phyloP scores from a whole-genome alignment of 345 rosid species.

The Ceriops zippeliana region DNA sequence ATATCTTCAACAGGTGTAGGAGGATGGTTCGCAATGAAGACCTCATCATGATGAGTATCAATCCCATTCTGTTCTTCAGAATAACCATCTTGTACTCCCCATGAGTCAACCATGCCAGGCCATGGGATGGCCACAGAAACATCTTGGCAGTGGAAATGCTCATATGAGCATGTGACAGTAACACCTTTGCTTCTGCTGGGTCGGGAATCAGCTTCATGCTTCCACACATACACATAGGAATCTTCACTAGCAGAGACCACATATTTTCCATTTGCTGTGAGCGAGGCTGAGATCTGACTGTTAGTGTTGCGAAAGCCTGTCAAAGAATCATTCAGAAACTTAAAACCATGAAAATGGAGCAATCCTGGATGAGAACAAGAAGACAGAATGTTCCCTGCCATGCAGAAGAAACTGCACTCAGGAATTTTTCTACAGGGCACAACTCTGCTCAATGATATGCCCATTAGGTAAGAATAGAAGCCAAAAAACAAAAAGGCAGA shows the following conservation, averaged over 20 bases:
- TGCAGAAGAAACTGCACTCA: neutral
- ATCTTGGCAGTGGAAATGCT: slow-evolving; percentile 88
- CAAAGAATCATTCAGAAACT: slow-evolving; percentile 22
- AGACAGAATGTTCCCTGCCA: too few relatives aligned
- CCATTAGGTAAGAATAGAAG: too few relatives aligned
- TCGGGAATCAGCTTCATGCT: slow-evolving; percentile 75
- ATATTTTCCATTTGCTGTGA: slow-evolving; percentile 75
- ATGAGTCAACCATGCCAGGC: slow-evolving; percentile 68
- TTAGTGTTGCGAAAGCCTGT: slow-evolving; percentile 86
- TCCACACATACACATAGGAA: slow-evolving; percentile 92
- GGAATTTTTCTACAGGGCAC: neutral
- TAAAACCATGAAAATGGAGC: slow-evolving; percentile 8
- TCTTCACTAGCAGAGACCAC: slow-evolving; percentile 94
- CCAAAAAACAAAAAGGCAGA: too few relatives aligned
- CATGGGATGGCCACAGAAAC: slow-evolving; percentile 83
- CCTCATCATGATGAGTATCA: slow-evolving; percentile 45
- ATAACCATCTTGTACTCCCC: slow-evolving; percentile 40
- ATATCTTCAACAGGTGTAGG: slow-evolving; percentile 69
- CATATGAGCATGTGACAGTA: slow-evolving; percentile 60
- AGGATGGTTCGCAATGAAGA: slow-evolving; percentile 68
- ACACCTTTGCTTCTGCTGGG: slow-evolving; percentile 67
- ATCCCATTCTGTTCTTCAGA: slow-evolving; percentile 41
- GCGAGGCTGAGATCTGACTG: slow-evolving; percentile 85
- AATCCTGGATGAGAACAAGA: slow-evolving; percentile 1
- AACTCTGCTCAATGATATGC: neutral